These are phyloP conservation scores for Triticum timopheevii DNA, from an alignment of 176 grass and related monocot genomes.

Conservation along the genomic window DNA sequence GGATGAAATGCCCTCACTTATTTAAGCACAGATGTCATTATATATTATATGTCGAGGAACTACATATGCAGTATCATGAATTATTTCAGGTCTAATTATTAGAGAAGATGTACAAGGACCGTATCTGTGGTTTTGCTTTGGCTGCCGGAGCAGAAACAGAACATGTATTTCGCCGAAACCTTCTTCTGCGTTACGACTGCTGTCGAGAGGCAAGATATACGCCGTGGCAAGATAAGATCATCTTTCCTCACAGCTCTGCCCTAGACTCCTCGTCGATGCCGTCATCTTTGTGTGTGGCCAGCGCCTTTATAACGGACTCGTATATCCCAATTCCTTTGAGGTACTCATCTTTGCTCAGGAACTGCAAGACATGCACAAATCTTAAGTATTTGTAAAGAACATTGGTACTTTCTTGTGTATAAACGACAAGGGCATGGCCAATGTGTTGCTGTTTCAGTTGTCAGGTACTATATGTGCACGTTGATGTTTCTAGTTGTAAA, in stretches of 20 bases:
- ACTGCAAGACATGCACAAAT: slow-evolving; percentile 40
- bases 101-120: slow-evolving; percentile 26
- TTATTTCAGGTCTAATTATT: neutral
- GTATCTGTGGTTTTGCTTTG: neutral
- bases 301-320: slow-evolving; percentile 65
- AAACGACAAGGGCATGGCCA: neutral
- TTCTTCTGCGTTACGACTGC: neutral
- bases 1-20: neutral
- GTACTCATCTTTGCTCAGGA: slow-evolving; percentile 90
- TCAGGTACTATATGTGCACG: neutral
- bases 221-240: neutral
- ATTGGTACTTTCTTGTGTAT: neutral
- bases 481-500: neutral
- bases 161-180: neutral
- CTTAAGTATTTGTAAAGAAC: neutral
- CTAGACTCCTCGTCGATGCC: slow-evolving; percentile 45
- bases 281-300: slow-evolving; percentile 45
- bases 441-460: neutral
- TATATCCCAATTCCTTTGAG: slow-evolving; percentile 78
- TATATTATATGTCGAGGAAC: neutral
- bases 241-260: slow-evolving; percentile 67
- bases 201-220: neutral
- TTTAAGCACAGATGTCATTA: neutral
- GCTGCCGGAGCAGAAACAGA: neutral
- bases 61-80: neutral